A percentile compares a stretch with the other conserved stretches of the same genome.
phyloP scores from a whole-genome alignment of 208 protist species.

The Borovskyia barvae region DNA sequence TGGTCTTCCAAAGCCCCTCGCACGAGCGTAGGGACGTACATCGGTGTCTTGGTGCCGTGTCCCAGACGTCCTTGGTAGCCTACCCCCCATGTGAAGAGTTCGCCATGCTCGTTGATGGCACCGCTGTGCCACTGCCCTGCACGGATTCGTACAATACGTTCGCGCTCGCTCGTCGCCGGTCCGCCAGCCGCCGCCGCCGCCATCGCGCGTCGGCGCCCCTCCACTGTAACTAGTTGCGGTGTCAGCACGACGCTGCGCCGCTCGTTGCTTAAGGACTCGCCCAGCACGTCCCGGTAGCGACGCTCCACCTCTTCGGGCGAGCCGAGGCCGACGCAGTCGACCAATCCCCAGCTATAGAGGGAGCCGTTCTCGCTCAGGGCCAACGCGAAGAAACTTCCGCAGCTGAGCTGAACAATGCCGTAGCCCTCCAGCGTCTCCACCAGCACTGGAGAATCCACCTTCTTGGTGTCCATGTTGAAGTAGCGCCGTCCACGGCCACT shows the following conservation, averaged over 20 bases:
- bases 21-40: constrained; percentile 63
- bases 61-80: constrained; percentile 84
- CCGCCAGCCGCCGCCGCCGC: not conserved
- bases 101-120: constrained; percentile 69
- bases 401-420: constrained; percentile 72
- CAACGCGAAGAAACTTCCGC: constrained; percentile 85
- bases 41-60: constrained; percentile 64
- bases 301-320: constrained; percentile 51
- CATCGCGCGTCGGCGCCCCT: constrained; percentile 4
- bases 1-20: constrained; percentile 57
- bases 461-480: constrained; percentile 56
- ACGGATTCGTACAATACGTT: constrained; percentile 58
- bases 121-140: constrained; percentile 88
- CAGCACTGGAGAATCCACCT: constrained; percentile 67
- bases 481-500: constrained; percentile 62
- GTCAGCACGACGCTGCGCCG: constrained; percentile 70
- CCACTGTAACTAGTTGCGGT: constrained; percentile 64
- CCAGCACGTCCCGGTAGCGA: constrained; percentile 35
- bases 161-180: not conserved
- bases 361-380: constrained; percentile 61
- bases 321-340: constrained; percentile 83
- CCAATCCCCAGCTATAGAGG: constrained; percentile 84
- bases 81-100: constrained; percentile 89
- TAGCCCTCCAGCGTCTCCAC: constrained; percentile 68
- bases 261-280: constrained; percentile 80